Evolutionary conservation across 306 rosid genomes (phyloP).

Genomic region (Amphicarpaea edgeworthii): DNA sequence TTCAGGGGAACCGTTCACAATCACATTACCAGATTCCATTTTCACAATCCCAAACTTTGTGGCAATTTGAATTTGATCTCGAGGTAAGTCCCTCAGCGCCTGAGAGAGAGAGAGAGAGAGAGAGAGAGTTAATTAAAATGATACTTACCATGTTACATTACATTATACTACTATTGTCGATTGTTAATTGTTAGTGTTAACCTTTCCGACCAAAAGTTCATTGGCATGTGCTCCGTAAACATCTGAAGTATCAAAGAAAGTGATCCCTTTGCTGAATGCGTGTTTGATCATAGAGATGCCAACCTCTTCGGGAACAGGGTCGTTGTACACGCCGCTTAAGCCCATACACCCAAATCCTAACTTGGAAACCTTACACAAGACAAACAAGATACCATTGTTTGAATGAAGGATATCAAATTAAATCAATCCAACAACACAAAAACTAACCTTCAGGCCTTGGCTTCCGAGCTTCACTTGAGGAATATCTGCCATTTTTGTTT

Average conservation of each 20-base stretch:
- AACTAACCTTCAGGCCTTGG: slow-evolving; percentile 41
- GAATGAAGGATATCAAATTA: not conserved
- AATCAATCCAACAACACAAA: not conserved
- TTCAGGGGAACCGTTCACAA: slow-evolving; percentile 78
- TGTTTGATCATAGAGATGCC: slow-evolving; percentile 66
- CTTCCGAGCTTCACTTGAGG: slow-evolving; percentile 47
- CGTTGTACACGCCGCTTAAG: slow-evolving; percentile 63
- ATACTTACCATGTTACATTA: not conserved
- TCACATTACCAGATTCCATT: slow-evolving; percentile 33
- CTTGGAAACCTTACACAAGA: slow-evolving; percentile 66
- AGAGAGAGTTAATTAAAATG: not conserved
- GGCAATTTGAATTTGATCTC: slow-evolving; percentile 80
- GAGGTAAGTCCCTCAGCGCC: slow-evolving; percentile 74
- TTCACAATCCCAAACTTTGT: slow-evolving; percentile 78
- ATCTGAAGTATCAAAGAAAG: slow-evolving; percentile 84
- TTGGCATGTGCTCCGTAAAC: slow-evolving; percentile 63
- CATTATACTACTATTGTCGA: no score
- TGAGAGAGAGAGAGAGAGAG: no score
- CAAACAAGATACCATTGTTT: not conserved
- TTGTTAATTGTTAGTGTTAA: not conserved
- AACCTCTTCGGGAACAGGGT: slow-evolving; percentile 66
- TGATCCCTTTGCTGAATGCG: slow-evolving; percentile 74
- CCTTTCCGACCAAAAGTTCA: slow-evolving; percentile 84
- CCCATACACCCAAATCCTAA: slow-evolving; percentile 88
- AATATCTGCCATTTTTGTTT: slow-evolving; percentile 46